A percentile compares a stretch with the other conserved stretches of the same genome.
phyloP scores from a whole-genome alignment of 2,329 filamentous ascomycete genomes.

The Sclerotinia minor region DNA sequence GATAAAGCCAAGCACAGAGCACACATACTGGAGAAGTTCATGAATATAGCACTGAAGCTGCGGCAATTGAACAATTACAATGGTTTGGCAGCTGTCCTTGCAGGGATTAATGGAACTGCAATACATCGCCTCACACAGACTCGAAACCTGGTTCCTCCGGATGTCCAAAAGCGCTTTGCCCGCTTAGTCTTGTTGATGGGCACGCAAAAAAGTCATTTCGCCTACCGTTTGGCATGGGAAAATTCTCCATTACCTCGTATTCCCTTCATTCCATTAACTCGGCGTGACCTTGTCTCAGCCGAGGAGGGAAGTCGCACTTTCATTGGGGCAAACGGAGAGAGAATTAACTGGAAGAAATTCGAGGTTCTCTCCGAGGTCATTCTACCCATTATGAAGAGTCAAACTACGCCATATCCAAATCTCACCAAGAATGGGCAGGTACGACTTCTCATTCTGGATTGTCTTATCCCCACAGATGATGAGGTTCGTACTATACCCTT shows the following conservation, averaged over 20 bases:
- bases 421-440: slow-evolving; percentile 68
- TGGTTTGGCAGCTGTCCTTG: slow-evolving; percentile 87
- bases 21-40: slow-evolving; percentile 90
- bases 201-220: slow-evolving; percentile 86
- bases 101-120: slow-evolving; percentile 84
- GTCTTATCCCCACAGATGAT: slow-evolving; percentile 78
- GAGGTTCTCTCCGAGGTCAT: slow-evolving; percentile 93
- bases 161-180: slow-evolving; percentile 80
- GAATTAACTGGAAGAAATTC: slow-evolving; percentile 98
- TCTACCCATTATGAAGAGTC: slow-evolving; percentile 86
- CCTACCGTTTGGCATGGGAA: slow-evolving; percentile 96
- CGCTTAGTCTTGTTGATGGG: slow-evolving; percentile 90
- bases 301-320: slow-evolving; percentile 92
- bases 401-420: slow-evolving; percentile 77
- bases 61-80: slow-evolving; percentile 97
- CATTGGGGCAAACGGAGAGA: slow-evolving; percentile 67
- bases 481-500: slow-evolving; percentile 62
- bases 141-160: slow-evolving; percentile 68
- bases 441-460: slow-evolving; percentile 75
- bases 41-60: slow-evolving; percentile 82
- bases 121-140: slow-evolving; percentile 84
- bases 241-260: slow-evolving; percentile 89
- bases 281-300: slow-evolving; percentile 85
- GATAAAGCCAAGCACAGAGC: slow-evolving; percentile 96
- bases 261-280: slow-evolving; percentile 87